Conservation (phyloP, 495 filamentous ascomycete species). For the Tuber calosporum region DNA sequence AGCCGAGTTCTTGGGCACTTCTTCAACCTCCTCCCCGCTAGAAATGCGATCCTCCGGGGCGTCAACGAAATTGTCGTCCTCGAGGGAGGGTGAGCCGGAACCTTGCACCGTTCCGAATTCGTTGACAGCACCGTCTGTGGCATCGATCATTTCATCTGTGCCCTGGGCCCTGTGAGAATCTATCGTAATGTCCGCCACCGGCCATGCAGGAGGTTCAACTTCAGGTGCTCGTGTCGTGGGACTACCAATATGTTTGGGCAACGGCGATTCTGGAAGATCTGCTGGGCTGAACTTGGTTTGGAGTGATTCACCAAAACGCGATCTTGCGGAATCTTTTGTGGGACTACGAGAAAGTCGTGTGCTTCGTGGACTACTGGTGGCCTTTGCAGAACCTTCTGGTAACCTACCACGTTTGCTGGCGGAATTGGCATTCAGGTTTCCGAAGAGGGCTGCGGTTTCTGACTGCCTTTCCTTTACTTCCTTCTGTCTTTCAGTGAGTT, state of each 20-base stretch:
- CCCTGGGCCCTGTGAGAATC: conserved; percentile 18
- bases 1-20: neutral
- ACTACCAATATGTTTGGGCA: neutral
- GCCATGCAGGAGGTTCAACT: neutral
- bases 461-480: conserved; percentile 62
- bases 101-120: neutral
- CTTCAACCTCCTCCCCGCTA: neutral
- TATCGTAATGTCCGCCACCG: conserved; percentile 47
- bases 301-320: neutral
- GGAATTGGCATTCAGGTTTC: conserved; percentile 48
- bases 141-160: conserved; percentile 10
- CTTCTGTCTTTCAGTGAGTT: conserved; percentile 63
- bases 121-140: neutral
- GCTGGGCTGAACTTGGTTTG: neutral
- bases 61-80: conserved; percentile 30
- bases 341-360: neutral
- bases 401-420: neutral
- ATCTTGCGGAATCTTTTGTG: neutral
- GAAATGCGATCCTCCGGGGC: conserved; percentile 18
- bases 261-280: neutral
- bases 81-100: conserved; percentile 22
- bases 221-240: neutral
- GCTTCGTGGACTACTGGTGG: neutral
- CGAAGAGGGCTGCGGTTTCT: conserved; percentile 59
- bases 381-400: neutral